Base-by-base conservation (phyloP, 192 early-diverging fungal genomes). In the Spinellus fusiger region DNA sequence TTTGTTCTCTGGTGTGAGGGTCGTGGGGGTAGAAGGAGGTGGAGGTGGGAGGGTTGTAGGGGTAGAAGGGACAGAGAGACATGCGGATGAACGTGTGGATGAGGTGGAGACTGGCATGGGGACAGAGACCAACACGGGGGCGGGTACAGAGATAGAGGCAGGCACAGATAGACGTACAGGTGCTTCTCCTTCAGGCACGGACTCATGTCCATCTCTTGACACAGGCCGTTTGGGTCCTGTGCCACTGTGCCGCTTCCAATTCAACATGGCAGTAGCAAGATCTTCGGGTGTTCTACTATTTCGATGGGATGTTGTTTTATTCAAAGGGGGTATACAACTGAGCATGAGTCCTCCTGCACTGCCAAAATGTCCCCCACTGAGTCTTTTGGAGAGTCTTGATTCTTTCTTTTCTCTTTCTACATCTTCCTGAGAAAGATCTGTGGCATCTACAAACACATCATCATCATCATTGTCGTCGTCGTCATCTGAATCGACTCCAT, bases 281-380 rank as follows among this genome's bases (percentile, higher is more conserved):
- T 63, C 61, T 47, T 56, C 56, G 10, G 55, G 65, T 10, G 35
- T 59, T 25, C 46, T 47, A 16, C 52, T 56, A 10, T 12, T 50
- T 4, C 25, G 31, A 5, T 28, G 40, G 1, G 38, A 57, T 28
- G 51, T 25, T 32, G 29, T 63, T 3, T 18, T 44, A 44, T 44
- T 44, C 10, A 18, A 18, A 15, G 1, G 5, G 16, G 20, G 28
- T 34, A 56, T 55, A 5, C 64, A 65, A 29, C 72, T 74, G 23
- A 62, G 32, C 27, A 74, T 51, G 13, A 74, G 49, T 49, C 72
- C 72, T 20, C 72, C 72, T 5, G 72, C 72, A 46, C 66, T 69
- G 6, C 72, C 72, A 49, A 37, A 74, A 34, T 74, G 72, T 8
- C 72, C 72, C 5, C 72, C 72, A 25, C 56, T 61, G 8, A 74